Conservation (phyloP, 768 basidiomycete genomes). For the Boletus fagicola region DNA sequence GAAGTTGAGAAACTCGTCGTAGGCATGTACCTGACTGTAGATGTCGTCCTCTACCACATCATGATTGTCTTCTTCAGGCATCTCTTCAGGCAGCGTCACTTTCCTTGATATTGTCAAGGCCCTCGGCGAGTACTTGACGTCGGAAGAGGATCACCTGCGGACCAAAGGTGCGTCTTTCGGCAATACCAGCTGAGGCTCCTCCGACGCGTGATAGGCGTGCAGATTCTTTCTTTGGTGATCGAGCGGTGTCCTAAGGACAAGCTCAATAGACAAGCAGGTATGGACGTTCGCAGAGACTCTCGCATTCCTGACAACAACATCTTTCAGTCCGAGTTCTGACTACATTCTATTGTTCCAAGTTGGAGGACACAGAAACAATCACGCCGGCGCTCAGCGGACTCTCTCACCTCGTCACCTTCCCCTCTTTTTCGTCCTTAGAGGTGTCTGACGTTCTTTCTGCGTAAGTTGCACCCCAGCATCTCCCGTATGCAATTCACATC, state of each 20-base stretch:
- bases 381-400: conserved; percentile 81
- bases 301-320: neutral
- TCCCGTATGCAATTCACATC: neutral
- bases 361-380: conserved; percentile 83
- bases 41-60: neutral
- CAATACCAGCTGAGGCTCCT: neutral
- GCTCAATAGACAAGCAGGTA: conserved; percentile 83
- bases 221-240: conserved; percentile 74
- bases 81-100: conserved; percentile 53
- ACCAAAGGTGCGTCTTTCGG: conserved; percentile 62
- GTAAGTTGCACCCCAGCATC: conserved; percentile 41
- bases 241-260: conserved; percentile 54
- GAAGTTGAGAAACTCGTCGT: conserved; percentile 57
- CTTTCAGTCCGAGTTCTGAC: conserved; percentile 74
- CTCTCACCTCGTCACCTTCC: conserved; percentile 57
- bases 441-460: conserved; percentile 54
- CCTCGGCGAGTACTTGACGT: conserved; percentile 83
- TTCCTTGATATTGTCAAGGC: conserved; percentile 81
- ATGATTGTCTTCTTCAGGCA: conserved; percentile 35
- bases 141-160: conserved; percentile 75
- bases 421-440: conserved; percentile 64
- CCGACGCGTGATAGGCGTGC: conserved; percentile 59
- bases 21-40: conserved; percentile 42
- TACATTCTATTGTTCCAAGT: conserved; percentile 79
- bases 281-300: conserved; percentile 18